A percentile compares a stretch with the other conserved stretches of the same genome.
These are phyloP conservation scores for Lentithecium fluviatile DNA, from an alignment of 495 filamentous ascomycete species.

Conservation along the genomic window DNA sequence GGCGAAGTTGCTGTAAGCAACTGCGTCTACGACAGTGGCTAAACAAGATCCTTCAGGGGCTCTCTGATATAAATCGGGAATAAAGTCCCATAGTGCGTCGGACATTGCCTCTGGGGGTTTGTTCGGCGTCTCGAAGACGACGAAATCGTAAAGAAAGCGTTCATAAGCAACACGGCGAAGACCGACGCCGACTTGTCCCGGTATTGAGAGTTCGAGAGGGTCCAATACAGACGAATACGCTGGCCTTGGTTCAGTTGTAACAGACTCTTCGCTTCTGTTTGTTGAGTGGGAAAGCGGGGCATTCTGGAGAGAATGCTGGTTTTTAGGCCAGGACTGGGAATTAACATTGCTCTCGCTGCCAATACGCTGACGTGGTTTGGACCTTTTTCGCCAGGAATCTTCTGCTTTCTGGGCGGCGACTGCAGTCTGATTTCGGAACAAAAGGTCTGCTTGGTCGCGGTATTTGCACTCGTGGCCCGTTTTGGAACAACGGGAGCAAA, in stretches of 20 bases:
- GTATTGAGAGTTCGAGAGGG: slow-evolving; percentile 5
- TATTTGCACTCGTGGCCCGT: slow-evolving; percentile 28
- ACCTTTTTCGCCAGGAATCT: slow-evolving; percentile 27
- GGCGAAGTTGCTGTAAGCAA: slow-evolving; percentile 21
- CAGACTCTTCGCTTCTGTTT: neutral
- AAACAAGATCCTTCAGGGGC: slow-evolving; percentile 15
- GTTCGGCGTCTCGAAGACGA: slow-evolving; percentile 6
- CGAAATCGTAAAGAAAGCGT: slow-evolving; percentile 26
- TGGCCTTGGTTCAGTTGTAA: neutral
- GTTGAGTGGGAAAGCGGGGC: too few relatives aligned
- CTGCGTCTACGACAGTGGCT: neutral
- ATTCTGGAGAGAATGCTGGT: slow-evolving; percentile 2
- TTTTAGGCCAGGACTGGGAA: neutral
- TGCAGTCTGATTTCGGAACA: slow-evolving; percentile 31
- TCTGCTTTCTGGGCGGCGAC: slow-evolving; percentile 31
- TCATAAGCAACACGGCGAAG: slow-evolving; percentile 18
- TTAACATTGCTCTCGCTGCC: neutral
- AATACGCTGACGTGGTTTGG: slow-evolving; percentile 10
- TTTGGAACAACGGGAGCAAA: slow-evolving; percentile 24
- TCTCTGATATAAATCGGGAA: slow-evolving; percentile 17
- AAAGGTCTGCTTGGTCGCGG: slow-evolving; percentile 25
- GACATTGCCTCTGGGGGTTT: neutral
- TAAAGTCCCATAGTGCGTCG: slow-evolving; percentile 14
- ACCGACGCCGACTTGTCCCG: slow-evolving; percentile 1
- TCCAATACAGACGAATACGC: neutral